A percentile compares a stretch with the other conserved stretches of the same genome.
Evolutionary conservation across 148 eudicot genomes (phyloP).

Genomic region (Dysphania ambrosioides): DNA sequence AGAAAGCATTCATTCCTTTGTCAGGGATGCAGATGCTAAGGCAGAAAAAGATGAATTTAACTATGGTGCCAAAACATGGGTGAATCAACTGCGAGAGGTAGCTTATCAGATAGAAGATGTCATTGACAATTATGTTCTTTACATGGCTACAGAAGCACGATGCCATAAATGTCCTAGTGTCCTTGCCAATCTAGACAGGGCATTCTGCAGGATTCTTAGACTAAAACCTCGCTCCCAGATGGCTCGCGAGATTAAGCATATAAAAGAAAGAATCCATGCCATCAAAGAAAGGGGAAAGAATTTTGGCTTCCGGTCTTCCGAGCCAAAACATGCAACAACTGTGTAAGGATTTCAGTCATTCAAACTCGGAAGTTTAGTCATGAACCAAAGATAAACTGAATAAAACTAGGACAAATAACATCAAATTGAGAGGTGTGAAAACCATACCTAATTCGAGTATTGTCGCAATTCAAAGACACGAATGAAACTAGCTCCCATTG

Average conservation of each 20-base stretch:
- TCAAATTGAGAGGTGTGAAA: background rate
- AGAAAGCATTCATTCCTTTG: slow-evolving; percentile 2
- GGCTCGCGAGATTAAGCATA: background rate
- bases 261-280: background rate
- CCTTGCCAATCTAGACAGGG: background rate
- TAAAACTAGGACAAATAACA: background rate
- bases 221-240: background rate
- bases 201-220: background rate
- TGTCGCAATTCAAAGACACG: background rate
- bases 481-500: slow-evolving; percentile 18
- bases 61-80: slow-evolving; percentile 3
- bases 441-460: slow-evolving; percentile 19
- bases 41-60: slow-evolving; percentile 10
- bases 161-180: slow-evolving; percentile 2
- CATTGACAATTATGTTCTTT: slow-evolving; percentile 10
- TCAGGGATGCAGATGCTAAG: slow-evolving; percentile 15
- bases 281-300: slow-evolving; percentile 8
- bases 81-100: slow-evolving; percentile 17
- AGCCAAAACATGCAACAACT: background rate
- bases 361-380: background rate
- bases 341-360: background rate
- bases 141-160: slow-evolving; percentile 13
- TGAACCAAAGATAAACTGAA: background rate
- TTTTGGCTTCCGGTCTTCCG: slow-evolving; percentile 11
- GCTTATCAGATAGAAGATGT: slow-evolving; percentile 19